phyloP scores from a whole-genome alignment of 345 rosid genomes.

The Linum trigynum region DNA sequence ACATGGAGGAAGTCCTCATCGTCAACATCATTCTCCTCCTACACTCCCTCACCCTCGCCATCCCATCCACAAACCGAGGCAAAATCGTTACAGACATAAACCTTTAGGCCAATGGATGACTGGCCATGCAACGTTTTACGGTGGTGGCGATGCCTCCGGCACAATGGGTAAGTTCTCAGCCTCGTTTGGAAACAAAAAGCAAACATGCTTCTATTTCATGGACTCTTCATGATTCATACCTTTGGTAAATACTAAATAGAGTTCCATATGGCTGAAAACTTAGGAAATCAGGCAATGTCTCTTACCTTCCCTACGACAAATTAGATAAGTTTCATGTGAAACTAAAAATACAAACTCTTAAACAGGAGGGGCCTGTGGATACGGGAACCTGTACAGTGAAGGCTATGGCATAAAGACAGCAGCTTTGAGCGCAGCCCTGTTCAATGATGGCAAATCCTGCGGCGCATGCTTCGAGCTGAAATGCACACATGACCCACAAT shows the following conservation, averaged over 20 bases:
- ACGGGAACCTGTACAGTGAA: constrained; percentile 21
- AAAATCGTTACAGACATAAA: no score
- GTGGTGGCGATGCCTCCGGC: constrained; percentile 74
- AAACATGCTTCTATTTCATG: not conserved
- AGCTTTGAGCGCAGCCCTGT: constrained; percentile 23
- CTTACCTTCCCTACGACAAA: constrained; percentile 7
- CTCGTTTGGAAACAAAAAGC: not conserved
- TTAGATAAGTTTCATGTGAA: no score
- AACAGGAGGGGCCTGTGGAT: constrained; percentile 33
- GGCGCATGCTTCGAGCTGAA: constrained; percentile 22
- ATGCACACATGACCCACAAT: constrained; percentile 31
- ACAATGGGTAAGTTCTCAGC: constrained; percentile 52
- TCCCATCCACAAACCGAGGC: no score
- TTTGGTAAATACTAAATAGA: no score
- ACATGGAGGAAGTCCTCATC: no score
- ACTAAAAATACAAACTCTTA: not conserved
- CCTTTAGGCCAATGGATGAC: no score
- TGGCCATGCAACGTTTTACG: constrained; percentile 73
- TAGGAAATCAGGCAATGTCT: no score
- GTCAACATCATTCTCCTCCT: no score
- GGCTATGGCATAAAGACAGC: constrained; percentile 24
- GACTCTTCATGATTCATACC: no score
- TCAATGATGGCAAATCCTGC: constrained; percentile 19
- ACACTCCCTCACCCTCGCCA: no score
- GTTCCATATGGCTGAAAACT: no score